Evolutionary conservation across 495 filamentous ascomycete genomes (phyloP), one percentile per base, ranked within the genome.

Genomic region (Hypoxylon cercidicola): DNA sequence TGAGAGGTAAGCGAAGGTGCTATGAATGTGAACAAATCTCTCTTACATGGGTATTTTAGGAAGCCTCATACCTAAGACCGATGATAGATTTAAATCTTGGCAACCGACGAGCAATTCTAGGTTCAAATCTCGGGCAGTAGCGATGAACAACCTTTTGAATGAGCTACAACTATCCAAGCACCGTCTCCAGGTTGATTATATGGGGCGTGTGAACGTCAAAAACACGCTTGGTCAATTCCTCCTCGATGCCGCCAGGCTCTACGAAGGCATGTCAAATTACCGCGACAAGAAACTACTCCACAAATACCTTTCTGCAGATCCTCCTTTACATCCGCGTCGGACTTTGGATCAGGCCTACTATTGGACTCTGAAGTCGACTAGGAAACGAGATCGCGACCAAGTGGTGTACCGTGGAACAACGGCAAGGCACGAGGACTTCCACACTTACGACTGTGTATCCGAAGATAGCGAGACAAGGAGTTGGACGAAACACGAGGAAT

Each of bases 271-370:
- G 68, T 72, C 75, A 6, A 73, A 71, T 7, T 77, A 71, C 19
- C 62, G 73, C 0, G 88, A 91, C 57, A 84, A 88, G 63, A 79
- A 81, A 71, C 76, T 90, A 19, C 73, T 92, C 2, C 78, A 84
- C 16, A 79, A 83, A 1, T 85, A 89, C 69, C 72, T 91, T 0
- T 78, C 80, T 25, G 73, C 71, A 3, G 80, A 82, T 0, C 79
- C 85, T 0, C 87, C 86, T 0, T 74, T 92, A 47, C 13, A 92
- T 70, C 82, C 89, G 4, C 85, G 89, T 8, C 78, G 89, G 16
- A 91, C 89, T 0, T 74, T 92, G 9, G 88, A 91, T 66, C 88
- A 91, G 66, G 87, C 85, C 34, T 89, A 86, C 60, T 89, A 88
- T 64, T 84, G 86, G 28, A 85, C 84, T 13, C 83, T 90, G 34